Percentiles rank a stretch among this genome's conserved stretches.
These are phyloP conservation scores for Coelastrella sp. DNA, from an alignment of 139 green algal species.

Conservation along the genomic window DNA sequence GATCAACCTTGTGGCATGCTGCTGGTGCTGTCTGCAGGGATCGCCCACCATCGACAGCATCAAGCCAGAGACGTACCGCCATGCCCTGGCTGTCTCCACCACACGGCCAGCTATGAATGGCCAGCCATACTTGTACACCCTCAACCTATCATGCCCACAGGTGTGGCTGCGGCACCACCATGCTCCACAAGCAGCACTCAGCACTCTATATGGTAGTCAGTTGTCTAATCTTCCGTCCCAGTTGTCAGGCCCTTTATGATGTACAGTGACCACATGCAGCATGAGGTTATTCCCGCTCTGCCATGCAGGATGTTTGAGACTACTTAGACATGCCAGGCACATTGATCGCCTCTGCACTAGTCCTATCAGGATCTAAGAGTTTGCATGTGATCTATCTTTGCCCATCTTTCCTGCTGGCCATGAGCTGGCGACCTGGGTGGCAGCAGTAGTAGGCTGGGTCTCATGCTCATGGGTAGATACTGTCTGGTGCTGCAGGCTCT, in stretches of 20 bases:
- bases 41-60: slow-evolving; percentile 70
- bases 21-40: slow-evolving; percentile 56
- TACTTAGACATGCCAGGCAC: too few species aligned
- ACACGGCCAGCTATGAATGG: slow-evolving; percentile 64
- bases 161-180: slow-evolving; percentile 14
- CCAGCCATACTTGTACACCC: slow-evolving; percentile 84
- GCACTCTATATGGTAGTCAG: background rate
- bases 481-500: slow-evolving; percentile 37
- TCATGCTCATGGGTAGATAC: background rate
- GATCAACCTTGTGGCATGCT: too few species aligned
- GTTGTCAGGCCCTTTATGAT: too few species aligned
- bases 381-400: too few species aligned
- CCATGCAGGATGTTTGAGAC: too few species aligned
- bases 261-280: background rate
- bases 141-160: slow-evolving; percentile 82
- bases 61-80: slow-evolving; percentile 81
- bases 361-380: too few species aligned
- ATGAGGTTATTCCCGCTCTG: background rate
- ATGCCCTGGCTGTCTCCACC: slow-evolving; percentile 74
- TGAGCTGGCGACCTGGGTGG: background rate
- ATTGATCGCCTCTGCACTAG: too few species aligned
- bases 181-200: background rate
- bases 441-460: background rate
- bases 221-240: background rate
- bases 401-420: background rate